Evolutionary conservation across 1,284 basidiomycete genomes (phyloP).

Genomic region (Porphyrellus sp.): DNA sequence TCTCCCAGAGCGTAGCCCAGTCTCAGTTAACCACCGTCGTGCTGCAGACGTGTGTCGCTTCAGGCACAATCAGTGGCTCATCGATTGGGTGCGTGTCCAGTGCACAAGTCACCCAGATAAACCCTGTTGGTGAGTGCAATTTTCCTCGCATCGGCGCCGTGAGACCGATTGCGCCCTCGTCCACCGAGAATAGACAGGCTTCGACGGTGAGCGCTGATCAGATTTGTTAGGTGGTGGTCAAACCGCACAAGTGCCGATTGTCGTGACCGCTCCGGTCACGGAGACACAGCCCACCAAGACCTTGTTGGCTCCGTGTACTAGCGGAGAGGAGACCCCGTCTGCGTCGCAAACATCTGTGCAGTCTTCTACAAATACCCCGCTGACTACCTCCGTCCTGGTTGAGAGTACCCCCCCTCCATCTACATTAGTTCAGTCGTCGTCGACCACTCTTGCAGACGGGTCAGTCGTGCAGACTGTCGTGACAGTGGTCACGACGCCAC

Average conservation of each 20-base stretch:
- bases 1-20: conserved; percentile 30
- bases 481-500: conserved; percentile 30
- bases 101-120: conserved; percentile 26
- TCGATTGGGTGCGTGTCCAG: conserved; percentile 30
- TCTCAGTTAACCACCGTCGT: conserved; percentile 31
- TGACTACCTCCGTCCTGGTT: conserved; percentile 29
- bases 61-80: conserved; percentile 28
- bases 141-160: background rate
- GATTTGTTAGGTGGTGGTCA: conserved; percentile 30
- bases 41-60: conserved; percentile 33
- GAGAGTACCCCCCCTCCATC: conserved; percentile 28
- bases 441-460: conserved; percentile 38
- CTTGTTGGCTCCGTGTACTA: conserved; percentile 36
- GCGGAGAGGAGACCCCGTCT: conserved; percentile 12
- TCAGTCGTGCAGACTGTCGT: conserved; percentile 32
- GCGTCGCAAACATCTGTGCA: conserved; percentile 3
- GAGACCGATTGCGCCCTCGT: conserved; percentile 7
- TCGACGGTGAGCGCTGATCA: conserved; percentile 14
- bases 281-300: conserved; percentile 38
- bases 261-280: conserved; percentile 33
- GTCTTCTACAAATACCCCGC: background rate
- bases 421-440: conserved; percentile 20
- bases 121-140: conserved; percentile 34
- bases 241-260: conserved; percentile 37
- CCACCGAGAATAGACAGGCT: background rate